A percentile compares a stretch with the other conserved stretches of the same genome.
Conservation (phyloP, 2,329 filamentous ascomycete species). For the Claviceps humidiphila region DNA sequence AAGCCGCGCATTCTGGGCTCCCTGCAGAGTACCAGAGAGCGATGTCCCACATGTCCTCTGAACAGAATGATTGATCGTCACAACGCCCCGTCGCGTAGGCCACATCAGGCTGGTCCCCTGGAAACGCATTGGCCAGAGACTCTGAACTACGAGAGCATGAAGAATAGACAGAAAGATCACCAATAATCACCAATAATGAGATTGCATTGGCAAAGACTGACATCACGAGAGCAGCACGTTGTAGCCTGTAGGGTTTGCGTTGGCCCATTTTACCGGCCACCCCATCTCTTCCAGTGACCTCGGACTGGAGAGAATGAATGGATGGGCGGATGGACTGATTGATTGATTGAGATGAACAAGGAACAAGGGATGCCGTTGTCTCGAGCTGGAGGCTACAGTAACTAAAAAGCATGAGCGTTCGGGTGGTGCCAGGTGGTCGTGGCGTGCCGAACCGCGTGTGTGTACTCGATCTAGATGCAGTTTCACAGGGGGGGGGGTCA, state of each 20-base stretch:
- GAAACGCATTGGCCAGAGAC: neutral
- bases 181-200: too few relatives aligned
- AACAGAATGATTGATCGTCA: neutral
- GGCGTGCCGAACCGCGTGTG: neutral
- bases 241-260: neutral
- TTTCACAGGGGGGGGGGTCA: neutral
- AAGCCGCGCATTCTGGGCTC: neutral
- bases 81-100: neutral
- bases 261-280: neutral
- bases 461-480: neutral
- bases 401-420: neutral
- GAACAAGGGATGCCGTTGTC: neutral
- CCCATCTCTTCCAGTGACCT: neutral
- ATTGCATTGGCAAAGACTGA: neutral
- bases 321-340: too few relatives aligned
- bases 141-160: too few relatives aligned
- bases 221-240: neutral
- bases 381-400: neutral
- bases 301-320: neutral
- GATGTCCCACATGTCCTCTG: neutral
- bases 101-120: neutral
- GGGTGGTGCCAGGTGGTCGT: neutral
- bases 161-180: too few relatives aligned
- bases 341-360: neutral
- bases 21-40: neutral